Evolutionary conservation across 2,329 filamentous ascomycete genomes (phyloP), one percentile per base, ranked within the genome.

Genomic region (Botrytis deweyae): DNA sequence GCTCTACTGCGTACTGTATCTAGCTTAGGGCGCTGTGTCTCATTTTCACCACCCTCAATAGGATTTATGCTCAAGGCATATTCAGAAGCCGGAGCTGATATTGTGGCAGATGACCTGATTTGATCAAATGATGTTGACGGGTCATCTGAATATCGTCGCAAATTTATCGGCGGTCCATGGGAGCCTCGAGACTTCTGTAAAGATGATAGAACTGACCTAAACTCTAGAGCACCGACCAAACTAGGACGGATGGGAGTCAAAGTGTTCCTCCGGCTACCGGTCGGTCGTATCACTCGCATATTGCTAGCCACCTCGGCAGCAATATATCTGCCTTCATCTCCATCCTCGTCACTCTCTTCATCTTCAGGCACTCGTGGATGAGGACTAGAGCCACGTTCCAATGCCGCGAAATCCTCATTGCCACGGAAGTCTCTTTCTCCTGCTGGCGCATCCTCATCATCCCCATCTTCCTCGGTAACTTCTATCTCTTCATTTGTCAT

Each of bases 221-320:
- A 99, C 83, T 99, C 96, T 73, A 99, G 86, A 14, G 93, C 96
- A 62, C 96, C 96, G 5, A 99, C 92, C 65, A 99, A 85, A 84
- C 96, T 98, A 1, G 96, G 95, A 62, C 96, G 88, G 76, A 99
- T 98, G 0, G 94, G 92, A 10, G 91, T 95, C 75, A 95, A 88
- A 3, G 93, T 94, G 76, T 91, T 91, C 77, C 92, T 89, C 76
- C 90, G 88, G 63, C 87, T 87, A 65, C 89, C 86, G 46, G 85
- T 85, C 1, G 93, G 89, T 36, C 94, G 89, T 77, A 90, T 90
- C 42, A 98, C 87, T 73, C 95, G 92, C 96, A 99, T 99, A 81
- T 94, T 97, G 81, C 91, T 96, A 58, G 92, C 91, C 80, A 99
- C 89, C 82, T 98, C 95, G 33, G 94, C 94, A 58, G 90, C 91